A percentile compares a stretch with the other conserved stretches of the same genome.
phyloP scores from a whole-genome alignment of 495 filamentous ascomycete species.

The Penicillium atrosanguineum region DNA sequence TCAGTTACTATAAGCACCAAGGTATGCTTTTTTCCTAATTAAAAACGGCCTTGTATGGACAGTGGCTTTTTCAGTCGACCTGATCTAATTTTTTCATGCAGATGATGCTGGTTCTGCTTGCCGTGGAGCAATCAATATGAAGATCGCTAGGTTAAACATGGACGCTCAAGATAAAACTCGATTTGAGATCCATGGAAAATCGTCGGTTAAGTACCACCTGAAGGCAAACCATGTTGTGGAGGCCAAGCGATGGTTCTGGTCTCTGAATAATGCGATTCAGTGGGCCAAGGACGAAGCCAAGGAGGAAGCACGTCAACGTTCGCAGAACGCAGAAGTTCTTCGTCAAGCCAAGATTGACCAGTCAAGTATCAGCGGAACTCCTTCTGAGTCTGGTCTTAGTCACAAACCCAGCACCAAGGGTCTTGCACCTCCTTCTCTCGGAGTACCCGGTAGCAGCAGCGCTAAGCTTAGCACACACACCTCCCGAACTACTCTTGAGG shows the following conservation, averaged over 20 bases:
- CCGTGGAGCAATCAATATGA: constrained; percentile 97
- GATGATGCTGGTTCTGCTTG: constrained; percentile 75
- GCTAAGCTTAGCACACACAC: constrained; percentile 40
- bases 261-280: constrained; percentile 96
- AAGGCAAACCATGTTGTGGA: constrained; percentile 86
- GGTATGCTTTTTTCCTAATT: constrained; percentile 42
- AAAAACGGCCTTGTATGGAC: background rate
- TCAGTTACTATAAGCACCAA: constrained; percentile 99
- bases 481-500: constrained; percentile 52
- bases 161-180: constrained; percentile 94
- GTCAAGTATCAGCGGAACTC: constrained; percentile 39
- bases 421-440: constrained; percentile 33
- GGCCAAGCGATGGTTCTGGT: constrained; percentile 80
- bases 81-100: constrained; percentile 22
- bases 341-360: constrained; percentile 71
- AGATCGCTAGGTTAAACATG: constrained; percentile 91
- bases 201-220: constrained; percentile 96
- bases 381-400: constrained; percentile 31
- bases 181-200: constrained; percentile 96
- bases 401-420: constrained; percentile 40
- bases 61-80: background rate
- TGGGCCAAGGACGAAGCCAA: constrained; percentile 96
- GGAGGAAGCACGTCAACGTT: constrained; percentile 74
- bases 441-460: constrained; percentile 32
- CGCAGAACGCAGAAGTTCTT: constrained; percentile 70